These are phyloP conservation scores for Collybiopsis luxurians DNA, from an alignment of 768 basidiomycete species.

Conservation along the genomic window DNA sequence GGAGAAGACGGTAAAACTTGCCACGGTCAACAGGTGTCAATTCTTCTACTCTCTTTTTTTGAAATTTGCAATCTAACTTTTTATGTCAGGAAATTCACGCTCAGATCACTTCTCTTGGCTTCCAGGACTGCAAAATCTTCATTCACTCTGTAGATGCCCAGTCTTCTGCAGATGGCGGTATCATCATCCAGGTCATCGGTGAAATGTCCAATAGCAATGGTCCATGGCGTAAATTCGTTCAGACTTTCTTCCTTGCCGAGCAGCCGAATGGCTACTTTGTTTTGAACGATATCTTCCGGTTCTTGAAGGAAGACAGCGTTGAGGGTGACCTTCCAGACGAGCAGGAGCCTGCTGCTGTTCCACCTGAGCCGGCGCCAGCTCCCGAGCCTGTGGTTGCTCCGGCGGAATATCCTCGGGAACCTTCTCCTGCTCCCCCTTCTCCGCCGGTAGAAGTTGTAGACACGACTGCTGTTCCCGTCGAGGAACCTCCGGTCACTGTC, in stretches of 20 bases:
- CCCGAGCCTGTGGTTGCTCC: conserved; percentile 35
- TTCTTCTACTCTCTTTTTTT: conserved; percentile 10
- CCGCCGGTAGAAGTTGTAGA: conserved; percentile 20
- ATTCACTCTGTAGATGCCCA: conserved; percentile 99
- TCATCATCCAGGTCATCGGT: conserved; percentile 99
- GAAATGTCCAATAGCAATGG: conserved; percentile 95
- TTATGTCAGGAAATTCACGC: conserved; percentile 86
- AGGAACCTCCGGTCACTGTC: conserved; percentile 27
- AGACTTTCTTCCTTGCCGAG: conserved; percentile 99
- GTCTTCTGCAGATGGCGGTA: conserved; percentile 90
- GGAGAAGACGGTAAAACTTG: conserved; percentile 91
- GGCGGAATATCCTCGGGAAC: conserved; percentile 26
- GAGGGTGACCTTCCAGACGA: conserved; percentile 59
- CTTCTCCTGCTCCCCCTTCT: conserved; percentile 28
- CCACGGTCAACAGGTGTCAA: conserved; percentile 82
- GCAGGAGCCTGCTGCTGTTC: conserved; percentile 34
- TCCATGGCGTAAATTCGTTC: conserved; percentile 97
- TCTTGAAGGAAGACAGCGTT: conserved; percentile 92
- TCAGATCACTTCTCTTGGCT: conserved; percentile 91
- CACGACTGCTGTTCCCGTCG: conserved; percentile 12
- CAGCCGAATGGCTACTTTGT: conserved; percentile 99
- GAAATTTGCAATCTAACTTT: conserved; percentile 8
- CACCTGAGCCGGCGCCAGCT: conserved; percentile 24
- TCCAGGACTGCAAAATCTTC: conserved; percentile 97
- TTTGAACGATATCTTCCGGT: conserved; percentile 99